These are phyloP conservation scores for Ceratocystis smalleyi DNA, from an alignment of 2,329 filamentous ascomycete genomes.

Conservation along the genomic window DNA sequence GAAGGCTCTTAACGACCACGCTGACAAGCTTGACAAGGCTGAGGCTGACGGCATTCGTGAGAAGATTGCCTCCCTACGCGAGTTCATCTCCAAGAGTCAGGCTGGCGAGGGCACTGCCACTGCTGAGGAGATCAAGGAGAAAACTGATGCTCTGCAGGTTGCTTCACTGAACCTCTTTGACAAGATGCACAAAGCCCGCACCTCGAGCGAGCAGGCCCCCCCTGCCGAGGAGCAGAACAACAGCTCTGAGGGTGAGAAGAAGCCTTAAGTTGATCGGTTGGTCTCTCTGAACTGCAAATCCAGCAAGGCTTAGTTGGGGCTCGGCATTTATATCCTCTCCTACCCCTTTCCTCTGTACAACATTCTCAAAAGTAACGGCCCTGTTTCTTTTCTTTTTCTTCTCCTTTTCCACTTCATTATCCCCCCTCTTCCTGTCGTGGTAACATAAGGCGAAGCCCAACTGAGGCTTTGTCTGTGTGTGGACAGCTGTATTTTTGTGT, in stretches of 20 bases:
- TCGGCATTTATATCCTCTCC: constrained; percentile 9
- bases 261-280: constrained; percentile 36
- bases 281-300: too few species aligned
- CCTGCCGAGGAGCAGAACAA: constrained; percentile 52
- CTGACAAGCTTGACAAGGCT: constrained; percentile 90
- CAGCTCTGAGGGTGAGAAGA: constrained; percentile 48
- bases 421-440: neutral
- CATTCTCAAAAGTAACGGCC: constrained; percentile 4
- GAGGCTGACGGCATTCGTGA: constrained; percentile 87
- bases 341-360: constrained; percentile 13
- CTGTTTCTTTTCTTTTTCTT: neutral
- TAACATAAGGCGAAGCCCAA: neutral
- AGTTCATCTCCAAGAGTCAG: constrained; percentile 89
- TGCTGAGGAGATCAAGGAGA: constrained; percentile 89
- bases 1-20: constrained; percentile 92
- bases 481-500: constrained; percentile 7
- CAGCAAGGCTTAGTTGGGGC: neutral
- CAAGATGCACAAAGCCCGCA: constrained; percentile 97
- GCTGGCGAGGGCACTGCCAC: constrained; percentile 75
- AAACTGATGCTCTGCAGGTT: constrained; percentile 90
- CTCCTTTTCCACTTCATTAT: neutral
- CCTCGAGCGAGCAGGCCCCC: constrained; percentile 43
- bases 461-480: neutral
- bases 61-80: constrained; percentile 75
- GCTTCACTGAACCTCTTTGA: constrained; percentile 94